A percentile compares a stretch with the other conserved stretches of the same genome.
phyloP scores from a whole-genome alignment of 139 green algal species.

The Tetradesmus obliquus region DNA sequence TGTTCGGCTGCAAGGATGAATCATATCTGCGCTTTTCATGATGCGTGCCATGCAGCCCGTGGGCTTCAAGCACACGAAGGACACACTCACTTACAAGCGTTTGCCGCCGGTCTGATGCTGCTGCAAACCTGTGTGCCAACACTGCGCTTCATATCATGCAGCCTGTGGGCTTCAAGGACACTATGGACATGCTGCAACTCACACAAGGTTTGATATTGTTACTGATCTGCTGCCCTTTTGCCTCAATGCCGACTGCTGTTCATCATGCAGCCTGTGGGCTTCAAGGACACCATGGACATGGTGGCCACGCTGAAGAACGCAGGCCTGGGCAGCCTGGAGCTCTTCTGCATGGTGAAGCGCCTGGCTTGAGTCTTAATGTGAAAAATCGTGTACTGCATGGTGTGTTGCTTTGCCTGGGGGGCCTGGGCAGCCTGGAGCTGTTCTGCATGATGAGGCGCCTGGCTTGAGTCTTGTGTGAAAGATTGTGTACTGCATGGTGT shows the following conservation, averaged over 20 bases:
- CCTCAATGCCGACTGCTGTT: not conserved
- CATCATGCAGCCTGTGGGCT: constrained; percentile 54
- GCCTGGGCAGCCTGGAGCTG: constrained; percentile 80
- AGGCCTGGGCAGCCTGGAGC: constrained; percentile 79
- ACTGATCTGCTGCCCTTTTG: too few relatives aligned
- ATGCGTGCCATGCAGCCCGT: too few relatives aligned
- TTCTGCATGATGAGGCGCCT: constrained; percentile 61
- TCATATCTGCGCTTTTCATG: too few relatives aligned
- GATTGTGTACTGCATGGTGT: not conserved
- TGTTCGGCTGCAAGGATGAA: too few relatives aligned
- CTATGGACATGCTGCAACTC: constrained; percentile 38
- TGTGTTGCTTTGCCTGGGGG: not conserved
- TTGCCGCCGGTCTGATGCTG: not conserved
- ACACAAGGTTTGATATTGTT: too few relatives aligned
- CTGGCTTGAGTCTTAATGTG: too few relatives aligned
- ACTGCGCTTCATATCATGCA: too few relatives aligned
- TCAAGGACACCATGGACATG: constrained; percentile 56
- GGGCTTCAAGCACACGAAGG: too few relatives aligned
- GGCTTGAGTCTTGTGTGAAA: too few relatives aligned
- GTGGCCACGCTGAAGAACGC: constrained; percentile 44
- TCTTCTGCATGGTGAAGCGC: constrained; percentile 68
- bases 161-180: constrained; percentile 62
- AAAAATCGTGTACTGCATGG: too few relatives aligned
- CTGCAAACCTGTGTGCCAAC: too few relatives aligned
- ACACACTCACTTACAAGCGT: too few relatives aligned